A percentile compares a stretch with the other conserved stretches of the same genome.
Conservation (phyloP, 768 basidiomycete species). For the Collybia nuda region DNA sequence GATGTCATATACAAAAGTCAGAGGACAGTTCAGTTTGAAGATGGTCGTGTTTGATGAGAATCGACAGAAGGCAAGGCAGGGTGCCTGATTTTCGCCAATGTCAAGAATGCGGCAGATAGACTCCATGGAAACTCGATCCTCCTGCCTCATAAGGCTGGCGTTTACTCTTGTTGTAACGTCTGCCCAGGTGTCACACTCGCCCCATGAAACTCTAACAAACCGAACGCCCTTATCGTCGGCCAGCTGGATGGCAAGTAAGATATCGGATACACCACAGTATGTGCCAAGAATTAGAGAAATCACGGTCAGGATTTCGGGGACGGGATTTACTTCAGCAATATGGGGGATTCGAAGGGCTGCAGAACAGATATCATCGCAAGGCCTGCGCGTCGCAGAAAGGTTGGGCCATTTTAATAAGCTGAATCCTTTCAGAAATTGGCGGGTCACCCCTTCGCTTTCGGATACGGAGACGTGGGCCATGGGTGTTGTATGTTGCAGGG, state of each 20-base stretch:
- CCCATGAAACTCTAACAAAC: slow-evolving; percentile 25
- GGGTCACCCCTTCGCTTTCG: neutral
- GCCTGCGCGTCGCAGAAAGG: slow-evolving; percentile 25
- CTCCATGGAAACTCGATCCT: too few relatives aligned
- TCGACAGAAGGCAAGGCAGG: slow-evolving; percentile 23
- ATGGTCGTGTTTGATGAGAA: slow-evolving; percentile 11
- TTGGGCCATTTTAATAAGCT: slow-evolving; percentile 29
- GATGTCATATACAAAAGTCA: slow-evolving; percentile 16
- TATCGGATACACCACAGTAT: slow-evolving; percentile 28
- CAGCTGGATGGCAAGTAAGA: slow-evolving; percentile 24
- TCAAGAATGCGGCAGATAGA: slow-evolving; percentile 19
- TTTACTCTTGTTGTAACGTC: slow-evolving; percentile 9
- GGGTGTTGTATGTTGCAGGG: neutral
- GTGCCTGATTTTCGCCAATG: slow-evolving; percentile 20
- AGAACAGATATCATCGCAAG: slow-evolving; percentile 10
- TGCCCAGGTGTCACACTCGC: slow-evolving; percentile 19
- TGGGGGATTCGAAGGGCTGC: neutral
- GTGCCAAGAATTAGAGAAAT: slow-evolving; percentile 25
- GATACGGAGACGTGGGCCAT: slow-evolving; percentile 3
- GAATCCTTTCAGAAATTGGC: slow-evolving; percentile 23
- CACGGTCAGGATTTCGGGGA: slow-evolving; percentile 17
- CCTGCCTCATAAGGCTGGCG: too few relatives aligned
- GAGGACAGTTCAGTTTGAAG: slow-evolving; percentile 13
- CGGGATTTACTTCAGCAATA: neutral
- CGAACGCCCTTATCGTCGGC: slow-evolving; percentile 1